Evolutionary conservation across 1,284 basidiomycete genomes (phyloP).

Genomic region (Sanghuangporus weigelae): DNA sequence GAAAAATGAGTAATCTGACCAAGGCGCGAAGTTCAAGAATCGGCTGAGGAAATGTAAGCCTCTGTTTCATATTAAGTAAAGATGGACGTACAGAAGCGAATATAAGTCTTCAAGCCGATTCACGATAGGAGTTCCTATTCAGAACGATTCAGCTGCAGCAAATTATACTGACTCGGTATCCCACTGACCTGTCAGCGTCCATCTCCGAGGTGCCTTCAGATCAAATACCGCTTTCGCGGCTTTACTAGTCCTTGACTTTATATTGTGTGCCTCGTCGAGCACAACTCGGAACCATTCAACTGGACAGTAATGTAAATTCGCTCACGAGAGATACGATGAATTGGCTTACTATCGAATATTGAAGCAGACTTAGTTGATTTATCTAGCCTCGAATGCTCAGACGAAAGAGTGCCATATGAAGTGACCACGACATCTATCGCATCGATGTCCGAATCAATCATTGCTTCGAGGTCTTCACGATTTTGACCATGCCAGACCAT

Average conservation of each 20-base stretch:
- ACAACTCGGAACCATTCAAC: conserved; percentile 80
- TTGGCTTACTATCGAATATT: conserved; percentile 65
- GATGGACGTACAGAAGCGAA: conserved; percentile 64
- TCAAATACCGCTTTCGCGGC: conserved; percentile 90
- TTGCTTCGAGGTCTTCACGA: conserved; percentile 64
- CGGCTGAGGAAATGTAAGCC: conserved; percentile 44
- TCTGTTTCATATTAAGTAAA: background rate
- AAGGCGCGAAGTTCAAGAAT: conserved; percentile 87
- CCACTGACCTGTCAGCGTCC: conserved; percentile 78
- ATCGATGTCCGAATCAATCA: conserved; percentile 49
- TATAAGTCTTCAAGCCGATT: conserved; percentile 93
- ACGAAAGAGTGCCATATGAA: conserved; percentile 84
- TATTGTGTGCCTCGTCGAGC: conserved; percentile 91
- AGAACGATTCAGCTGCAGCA: background rate
- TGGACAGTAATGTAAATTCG: conserved; percentile 25
- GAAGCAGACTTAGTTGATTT: conserved; percentile 46
- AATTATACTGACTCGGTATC: background rate
- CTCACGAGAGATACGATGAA: background rate
- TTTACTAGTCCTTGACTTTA: conserved; percentile 88
- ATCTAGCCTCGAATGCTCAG: conserved; percentile 72
- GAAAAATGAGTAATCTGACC: conserved; percentile 88
- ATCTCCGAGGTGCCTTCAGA: conserved; percentile 73
- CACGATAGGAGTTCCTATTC: conserved; percentile 86
- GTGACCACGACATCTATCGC: conserved; percentile 81
- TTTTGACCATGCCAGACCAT: conserved; percentile 87